Evolutionary conservation across 2,329 filamentous ascomycete genomes (phyloP).

Genomic region (Hymenoscyphus occultus): DNA sequence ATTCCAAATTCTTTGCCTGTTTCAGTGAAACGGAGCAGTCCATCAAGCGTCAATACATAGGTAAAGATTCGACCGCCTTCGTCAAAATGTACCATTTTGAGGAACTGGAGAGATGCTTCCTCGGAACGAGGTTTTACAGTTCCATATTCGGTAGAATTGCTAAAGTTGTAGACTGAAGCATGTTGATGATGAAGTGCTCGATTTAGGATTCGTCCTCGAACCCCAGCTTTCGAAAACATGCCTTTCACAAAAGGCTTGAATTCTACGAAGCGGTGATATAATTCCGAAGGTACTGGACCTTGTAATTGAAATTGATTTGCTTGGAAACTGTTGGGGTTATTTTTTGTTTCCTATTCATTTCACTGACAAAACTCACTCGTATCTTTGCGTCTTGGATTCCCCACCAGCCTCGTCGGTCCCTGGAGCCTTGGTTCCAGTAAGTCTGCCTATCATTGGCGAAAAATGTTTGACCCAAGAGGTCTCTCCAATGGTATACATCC

Average conservation of each 20-base stretch:
- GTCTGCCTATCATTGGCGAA: constrained; percentile 81
- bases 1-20: constrained; percentile 95
- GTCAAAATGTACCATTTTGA: constrained; percentile 83
- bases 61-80: constrained; percentile 85
- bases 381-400: constrained; percentile 56
- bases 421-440: constrained; percentile 70
- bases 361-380: constrained; percentile 59
- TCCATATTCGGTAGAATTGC: constrained; percentile 71
- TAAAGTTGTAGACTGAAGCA: constrained; percentile 83
- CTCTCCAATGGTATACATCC: constrained; percentile 76
- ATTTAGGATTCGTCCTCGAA: constrained; percentile 78
- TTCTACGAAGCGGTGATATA: constrained; percentile 92
- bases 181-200: constrained; percentile 89
- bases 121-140: constrained; percentile 62
- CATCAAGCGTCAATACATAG: constrained; percentile 86
- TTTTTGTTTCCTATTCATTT: background rate
- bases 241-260: constrained; percentile 86
- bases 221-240: constrained; percentile 78
- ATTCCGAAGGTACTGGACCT: constrained; percentile 73
- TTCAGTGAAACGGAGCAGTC: constrained; percentile 85
- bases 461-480: constrained; percentile 77
- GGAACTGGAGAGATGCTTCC: constrained; percentile 73
- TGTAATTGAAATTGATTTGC: constrained; percentile 85
- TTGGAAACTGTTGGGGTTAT: constrained; percentile 65
- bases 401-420: constrained; percentile 45